These are phyloP conservation scores for Populus trichocarpa DNA, from an alignment of 441 rosid species.

Conservation along the genomic window DNA sequence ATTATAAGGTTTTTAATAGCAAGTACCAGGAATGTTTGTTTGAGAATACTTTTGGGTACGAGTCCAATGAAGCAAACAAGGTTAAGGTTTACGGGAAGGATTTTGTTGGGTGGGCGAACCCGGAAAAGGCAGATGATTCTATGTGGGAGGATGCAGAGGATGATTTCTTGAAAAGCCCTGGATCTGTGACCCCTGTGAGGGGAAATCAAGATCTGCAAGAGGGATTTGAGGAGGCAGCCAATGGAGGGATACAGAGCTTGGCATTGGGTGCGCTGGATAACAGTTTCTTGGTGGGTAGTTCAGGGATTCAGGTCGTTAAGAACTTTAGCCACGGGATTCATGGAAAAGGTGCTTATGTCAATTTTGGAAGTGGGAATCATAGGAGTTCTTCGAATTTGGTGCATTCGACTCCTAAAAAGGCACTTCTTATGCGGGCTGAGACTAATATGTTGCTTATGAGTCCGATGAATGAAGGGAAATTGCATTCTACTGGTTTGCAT, in stretches of 20 bases:
- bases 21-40: constrained; percentile 71
- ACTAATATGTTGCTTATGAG: no score
- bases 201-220: constrained; percentile 70
- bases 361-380: constrained; percentile 50
- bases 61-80: constrained; percentile 69
- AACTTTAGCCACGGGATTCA: constrained; percentile 89
- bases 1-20: constrained; percentile 40
- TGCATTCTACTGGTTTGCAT: constrained; percentile 67
- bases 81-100: constrained; percentile 85
- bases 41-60: constrained; percentile 80
- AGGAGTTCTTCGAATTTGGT: constrained; percentile 29
- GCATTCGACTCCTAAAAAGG: constrained; percentile 35
- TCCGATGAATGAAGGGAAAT: constrained; percentile 51
- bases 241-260: constrained; percentile 89
- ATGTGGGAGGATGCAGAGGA: constrained; percentile 98
- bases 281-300: constrained; percentile 87
- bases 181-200: constrained; percentile 49
- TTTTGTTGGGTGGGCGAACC: constrained; percentile 90
- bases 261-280: constrained; percentile 94
- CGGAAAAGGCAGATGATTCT: constrained; percentile 89
- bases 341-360: constrained; percentile 88
- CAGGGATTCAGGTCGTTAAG: constrained; percentile 91
- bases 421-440: constrained; percentile 67
- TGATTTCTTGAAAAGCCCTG: constrained; percentile 52
- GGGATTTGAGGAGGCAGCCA: constrained; percentile 87